These are phyloP conservation scores for Xanthoparmelia taractica DNA, from an alignment of 495 filamentous ascomycete genomes.

Conservation along the genomic window DNA sequence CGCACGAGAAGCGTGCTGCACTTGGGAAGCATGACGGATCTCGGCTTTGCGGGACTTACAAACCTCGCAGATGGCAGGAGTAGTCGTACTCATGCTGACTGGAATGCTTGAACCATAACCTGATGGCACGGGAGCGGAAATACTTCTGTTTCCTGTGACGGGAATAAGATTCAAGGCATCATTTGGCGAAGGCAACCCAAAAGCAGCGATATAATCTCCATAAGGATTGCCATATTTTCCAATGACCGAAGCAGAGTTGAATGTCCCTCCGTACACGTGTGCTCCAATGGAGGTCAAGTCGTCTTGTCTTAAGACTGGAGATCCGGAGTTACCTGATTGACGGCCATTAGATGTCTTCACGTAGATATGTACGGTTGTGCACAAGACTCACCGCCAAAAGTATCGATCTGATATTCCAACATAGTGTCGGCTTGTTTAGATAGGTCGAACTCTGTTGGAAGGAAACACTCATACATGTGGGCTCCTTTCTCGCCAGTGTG, in stretches of 20 bases:
- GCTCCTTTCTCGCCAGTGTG: constrained; percentile 30
- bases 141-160: constrained; percentile 15
- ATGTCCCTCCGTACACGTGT: constrained; percentile 31
- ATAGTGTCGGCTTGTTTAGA: constrained; percentile 24
- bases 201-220: constrained; percentile 24
- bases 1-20: not conserved
- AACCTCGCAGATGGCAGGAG: not conserved
- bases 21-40: not conserved
- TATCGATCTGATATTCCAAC: constrained; percentile 36
- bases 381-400: constrained; percentile 29
- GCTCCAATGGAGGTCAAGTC: constrained; percentile 28
- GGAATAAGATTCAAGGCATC: constrained; percentile 18
- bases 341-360: not conserved
- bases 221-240: constrained; percentile 31
- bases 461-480: constrained; percentile 36
- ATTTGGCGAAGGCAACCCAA: constrained; percentile 22
- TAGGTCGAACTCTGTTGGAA: constrained; percentile 27
- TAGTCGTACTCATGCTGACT: constrained; percentile 4
- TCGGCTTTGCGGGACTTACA: constrained; percentile 1
- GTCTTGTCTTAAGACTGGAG: constrained; percentile 31
- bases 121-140: constrained; percentile 20
- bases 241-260: constrained; percentile 33
- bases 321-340: constrained; percentile 31
- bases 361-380: not conserved
- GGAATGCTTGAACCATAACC: constrained; percentile 17